Evolutionary conservation across 345 rosid species (phyloP), one percentile per base, ranked within the genome.

Genomic region (Anacardium occidentale): DNA sequence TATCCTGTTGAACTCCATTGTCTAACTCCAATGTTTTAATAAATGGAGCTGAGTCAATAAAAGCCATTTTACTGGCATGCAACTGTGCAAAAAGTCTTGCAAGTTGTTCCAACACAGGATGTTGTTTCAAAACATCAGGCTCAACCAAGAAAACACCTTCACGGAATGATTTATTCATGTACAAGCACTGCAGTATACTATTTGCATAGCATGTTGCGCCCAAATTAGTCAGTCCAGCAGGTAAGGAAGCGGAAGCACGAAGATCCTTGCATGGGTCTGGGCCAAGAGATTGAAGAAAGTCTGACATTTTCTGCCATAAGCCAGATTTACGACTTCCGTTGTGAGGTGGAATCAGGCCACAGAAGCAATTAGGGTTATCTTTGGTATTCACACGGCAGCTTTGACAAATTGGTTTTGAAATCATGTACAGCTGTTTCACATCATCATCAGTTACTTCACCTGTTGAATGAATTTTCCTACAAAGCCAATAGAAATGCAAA

Each of bases 171-270:
- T 85, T 77, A 68, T 92, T 92, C 99, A 92, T 92, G 84, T 92
- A 88, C 20, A 95, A 75, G 78, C 90, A 92, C 76, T 95, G 99
- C 58, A 95, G 90, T 74, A 95, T 92, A 79, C 99, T 95, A 76
- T 95, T 95, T 47, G 99, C 99, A 79, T 95, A 95, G 81, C 99
- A 92, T 29, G 99, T 95, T 51, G 99, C 99, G 11, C 98, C 98
- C 56, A 95, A 72, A 76, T 95, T 95, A 37, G 99, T 89, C 25
- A 95, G 85, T 61, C 99, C 99, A 29, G 98, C 97, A 0, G 98
- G 98, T 3, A 91, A 87, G 62, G 88, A 79, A 42, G 78, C 87
- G 68, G 89, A 83, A 71, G 78, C 81, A 72, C 99, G 97, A 22
- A 84, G 88, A 75, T 95, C 89, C 17, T 75, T 75, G 68, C 79